Evolutionary conservation across 192 early-diverging fungal genomes (phyloP).

Genomic region (Coemansia reversa): DNA sequence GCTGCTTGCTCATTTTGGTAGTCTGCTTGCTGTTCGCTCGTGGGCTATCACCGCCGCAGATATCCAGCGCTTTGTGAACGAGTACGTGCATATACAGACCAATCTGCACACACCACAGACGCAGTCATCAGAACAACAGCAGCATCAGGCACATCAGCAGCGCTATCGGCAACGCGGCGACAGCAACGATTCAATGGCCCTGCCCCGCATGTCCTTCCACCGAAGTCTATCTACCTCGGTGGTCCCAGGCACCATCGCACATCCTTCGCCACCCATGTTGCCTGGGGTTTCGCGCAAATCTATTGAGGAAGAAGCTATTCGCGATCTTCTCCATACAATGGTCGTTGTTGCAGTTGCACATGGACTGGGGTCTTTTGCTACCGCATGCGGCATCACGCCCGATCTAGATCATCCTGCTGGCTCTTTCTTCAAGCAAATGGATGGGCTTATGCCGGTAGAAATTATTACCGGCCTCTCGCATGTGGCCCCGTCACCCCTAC

Average conservation of each 20-base stretch:
- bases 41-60: constrained; percentile 31
- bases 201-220: constrained; percentile 10
- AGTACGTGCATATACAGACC: constrained; percentile 31
- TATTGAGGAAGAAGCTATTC: constrained; percentile 34
- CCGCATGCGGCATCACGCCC: constrained; percentile 37
- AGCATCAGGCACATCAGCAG: constrained; percentile 3
- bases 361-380: constrained; percentile 35
- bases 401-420: constrained; percentile 39
- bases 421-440: constrained; percentile 28
- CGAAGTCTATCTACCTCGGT: constrained; percentile 35
- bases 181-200: constrained; percentile 7
- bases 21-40: constrained; percentile 19
- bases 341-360: constrained; percentile 43
- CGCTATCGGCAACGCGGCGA: constrained; percentile 27
- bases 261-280: constrained; percentile 4
- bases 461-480: constrained; percentile 19
- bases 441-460: constrained; percentile 17
- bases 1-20: constrained; percentile 39
- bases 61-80: constrained; percentile 23
- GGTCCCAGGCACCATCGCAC: constrained; percentile 8
- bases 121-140: neutral
- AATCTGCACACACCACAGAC: neutral
- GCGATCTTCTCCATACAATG: constrained; percentile 38
- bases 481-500: constrained; percentile 8
- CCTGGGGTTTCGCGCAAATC: constrained; percentile 26